Evolutionary conservation across 768 basidiomycete genomes (phyloP).

Genomic region (Tremella fuciformis): DNA sequence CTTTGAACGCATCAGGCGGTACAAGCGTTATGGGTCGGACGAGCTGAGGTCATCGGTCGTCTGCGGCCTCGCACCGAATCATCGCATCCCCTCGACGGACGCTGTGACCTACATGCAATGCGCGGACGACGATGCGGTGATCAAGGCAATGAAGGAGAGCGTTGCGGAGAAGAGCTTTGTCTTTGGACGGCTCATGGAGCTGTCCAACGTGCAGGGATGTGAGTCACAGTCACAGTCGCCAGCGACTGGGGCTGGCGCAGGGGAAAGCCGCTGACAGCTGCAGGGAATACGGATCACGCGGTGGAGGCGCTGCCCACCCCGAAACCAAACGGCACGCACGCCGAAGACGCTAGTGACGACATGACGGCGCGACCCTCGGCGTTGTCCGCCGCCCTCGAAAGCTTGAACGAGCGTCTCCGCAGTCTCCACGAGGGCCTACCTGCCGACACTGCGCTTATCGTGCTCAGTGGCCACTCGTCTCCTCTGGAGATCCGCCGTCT

Average conservation of each 20-base stretch:
- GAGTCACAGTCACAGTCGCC: slow-evolving; percentile 25
- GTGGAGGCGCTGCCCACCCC: slow-evolving; percentile 3
- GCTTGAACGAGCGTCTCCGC: slow-evolving; percentile 64
- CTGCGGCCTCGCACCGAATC: too few relatives aligned
- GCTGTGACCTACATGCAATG: slow-evolving; percentile 53
- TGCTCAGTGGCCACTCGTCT: slow-evolving; percentile 86
- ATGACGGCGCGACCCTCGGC: neutral
- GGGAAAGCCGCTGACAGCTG: neutral
- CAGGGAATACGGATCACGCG: neutral
- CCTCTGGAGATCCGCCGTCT: slow-evolving; percentile 75
- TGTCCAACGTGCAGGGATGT: slow-evolving; percentile 83
- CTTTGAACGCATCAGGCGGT: slow-evolving; percentile 74
- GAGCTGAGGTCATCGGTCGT: too few relatives aligned
- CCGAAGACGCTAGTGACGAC: slow-evolving; percentile 2
- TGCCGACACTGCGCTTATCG: slow-evolving; percentile 71
- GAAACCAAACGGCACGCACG: neutral
- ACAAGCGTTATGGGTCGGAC: slow-evolving; percentile 7
- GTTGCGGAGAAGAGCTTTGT: slow-evolving; percentile 70
- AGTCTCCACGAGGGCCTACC: slow-evolving; percentile 69
- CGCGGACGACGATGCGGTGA: slow-evolving; percentile 66
- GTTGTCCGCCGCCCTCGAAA: slow-evolving; percentile 51
- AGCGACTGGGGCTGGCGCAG: neutral
- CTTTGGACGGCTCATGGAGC: slow-evolving; percentile 76
- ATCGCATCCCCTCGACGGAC: too few relatives aligned
- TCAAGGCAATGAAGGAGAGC: slow-evolving; percentile 64